Conservation (phyloP, 208 protist genomes). For the Crithidia fasciculata region DNA sequence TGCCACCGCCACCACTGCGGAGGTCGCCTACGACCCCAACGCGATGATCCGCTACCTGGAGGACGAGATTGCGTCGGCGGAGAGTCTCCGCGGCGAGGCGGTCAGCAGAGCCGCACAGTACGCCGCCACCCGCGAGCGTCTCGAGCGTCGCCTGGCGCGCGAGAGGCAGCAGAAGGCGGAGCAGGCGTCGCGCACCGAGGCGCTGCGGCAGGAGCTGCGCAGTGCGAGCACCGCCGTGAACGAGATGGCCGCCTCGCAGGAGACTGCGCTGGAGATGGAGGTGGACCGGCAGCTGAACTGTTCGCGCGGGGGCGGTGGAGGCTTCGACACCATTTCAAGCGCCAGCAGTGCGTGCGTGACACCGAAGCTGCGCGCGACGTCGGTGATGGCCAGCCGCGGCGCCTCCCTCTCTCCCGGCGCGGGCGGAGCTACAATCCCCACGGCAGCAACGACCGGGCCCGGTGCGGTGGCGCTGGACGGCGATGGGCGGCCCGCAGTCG, state of each 20-base stretch:
- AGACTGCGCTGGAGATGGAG: conserved; percentile 33
- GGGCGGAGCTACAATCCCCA: neutral
- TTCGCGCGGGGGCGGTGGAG: conserved; percentile 5
- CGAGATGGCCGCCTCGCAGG: conserved; percentile 24
- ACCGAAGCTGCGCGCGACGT: conserved; percentile 23
- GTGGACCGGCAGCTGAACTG: conserved; percentile 31
- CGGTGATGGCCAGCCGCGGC: conserved; percentile 15
- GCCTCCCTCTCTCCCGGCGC: conserved; percentile 20
- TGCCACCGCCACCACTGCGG: conserved; percentile 14
- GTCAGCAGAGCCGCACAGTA: conserved; percentile 55
- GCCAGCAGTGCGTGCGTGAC: conserved; percentile 40
- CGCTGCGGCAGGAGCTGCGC: conserved; percentile 49
- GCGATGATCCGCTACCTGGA: conserved; percentile 72
- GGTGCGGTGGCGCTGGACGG: neutral
- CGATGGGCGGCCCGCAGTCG: neutral
- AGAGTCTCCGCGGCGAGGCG: conserved; percentile 63
- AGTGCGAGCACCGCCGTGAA: conserved; percentile 43
- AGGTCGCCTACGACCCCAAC: conserved; percentile 47
- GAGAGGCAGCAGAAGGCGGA: conserved; percentile 35
- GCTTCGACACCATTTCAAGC: conserved; percentile 19
- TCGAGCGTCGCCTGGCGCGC: conserved; percentile 55
- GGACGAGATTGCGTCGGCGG: conserved; percentile 64
- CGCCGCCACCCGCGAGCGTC: conserved; percentile 39
- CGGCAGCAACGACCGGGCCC: neutral
- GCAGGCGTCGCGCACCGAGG: conserved; percentile 37